Conservation (phyloP, 352 stramenopile species). For the Plasmopara halstedii region DNA sequence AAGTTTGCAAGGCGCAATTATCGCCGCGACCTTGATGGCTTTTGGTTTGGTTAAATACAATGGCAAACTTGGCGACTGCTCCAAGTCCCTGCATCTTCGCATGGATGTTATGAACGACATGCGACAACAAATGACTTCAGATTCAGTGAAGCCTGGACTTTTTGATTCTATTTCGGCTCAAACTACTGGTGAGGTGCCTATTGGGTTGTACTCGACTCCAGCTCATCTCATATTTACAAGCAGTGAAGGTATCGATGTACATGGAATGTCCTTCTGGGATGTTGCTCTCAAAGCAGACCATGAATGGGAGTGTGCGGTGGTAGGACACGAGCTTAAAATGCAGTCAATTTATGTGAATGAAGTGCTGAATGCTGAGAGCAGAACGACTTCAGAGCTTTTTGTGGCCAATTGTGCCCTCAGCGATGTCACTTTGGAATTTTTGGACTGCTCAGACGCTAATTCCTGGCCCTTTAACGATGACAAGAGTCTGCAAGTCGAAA, state of each 20-base stretch:
- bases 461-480: slow-evolving; percentile 9
- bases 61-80: slow-evolving; percentile 20
- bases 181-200: slow-evolving; percentile 12
- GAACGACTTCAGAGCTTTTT: slow-evolving; percentile 15
- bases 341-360: slow-evolving; percentile 59
- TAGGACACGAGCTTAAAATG: slow-evolving; percentile 52
- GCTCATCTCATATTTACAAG: slow-evolving; percentile 43
- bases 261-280: slow-evolving; percentile 40
- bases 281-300: slow-evolving; percentile 41
- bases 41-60: slow-evolving; percentile 31
- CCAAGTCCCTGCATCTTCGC: slow-evolving; percentile 30
- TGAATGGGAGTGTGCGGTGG: slow-evolving; percentile 30
- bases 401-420: slow-evolving; percentile 40
- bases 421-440: slow-evolving; percentile 30
- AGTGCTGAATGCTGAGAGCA: slow-evolving; percentile 35
- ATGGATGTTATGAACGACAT: slow-evolving; percentile 44
- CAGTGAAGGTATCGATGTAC: slow-evolving; percentile 32
- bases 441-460: slow-evolving; percentile 25
- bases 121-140: slow-evolving; percentile 18
- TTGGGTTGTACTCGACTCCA: slow-evolving; percentile 41
- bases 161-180: slow-evolving; percentile 5
- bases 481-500: slow-evolving; percentile 29
- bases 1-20: slow-evolving; percentile 36
- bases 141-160: slow-evolving; percentile 13
- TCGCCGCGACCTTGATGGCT: slow-evolving; percentile 36